Evolutionary conservation across 1,284 basidiomycete species (phyloP).

Genomic region (Volvariella surrecta): DNA sequence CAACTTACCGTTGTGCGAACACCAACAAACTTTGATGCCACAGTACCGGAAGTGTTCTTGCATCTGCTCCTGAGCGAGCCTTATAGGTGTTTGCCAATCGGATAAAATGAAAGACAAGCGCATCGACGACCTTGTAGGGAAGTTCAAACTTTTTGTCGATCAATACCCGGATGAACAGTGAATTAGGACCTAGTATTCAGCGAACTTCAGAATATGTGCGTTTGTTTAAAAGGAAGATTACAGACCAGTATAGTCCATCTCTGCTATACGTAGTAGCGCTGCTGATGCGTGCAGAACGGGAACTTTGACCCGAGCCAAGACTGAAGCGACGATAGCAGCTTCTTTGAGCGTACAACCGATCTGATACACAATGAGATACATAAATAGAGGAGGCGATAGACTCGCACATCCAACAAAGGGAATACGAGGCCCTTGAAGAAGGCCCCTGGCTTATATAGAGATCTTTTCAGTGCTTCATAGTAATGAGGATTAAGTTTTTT

Average conservation of each 20-base stretch:
- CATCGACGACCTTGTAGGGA: conserved; percentile 97
- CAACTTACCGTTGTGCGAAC: conserved; percentile 78
- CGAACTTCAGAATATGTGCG: not conserved
- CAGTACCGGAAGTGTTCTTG: conserved; percentile 83
- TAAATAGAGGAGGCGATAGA: conserved; percentile 8
- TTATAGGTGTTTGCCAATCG: conserved; percentile 89
- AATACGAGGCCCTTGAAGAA: conserved; percentile 99
- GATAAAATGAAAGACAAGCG: conserved; percentile 97
- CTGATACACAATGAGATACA: conserved; percentile 17
- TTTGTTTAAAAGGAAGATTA: not conserved
- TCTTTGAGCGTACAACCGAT: conserved; percentile 89
- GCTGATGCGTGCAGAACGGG: conserved; percentile 96
- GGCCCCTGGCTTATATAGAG: conserved; percentile 94
- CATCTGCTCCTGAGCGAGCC: conserved; percentile 52
- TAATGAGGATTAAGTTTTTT: conserved; percentile 92
- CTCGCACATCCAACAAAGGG: conserved; percentile 82
- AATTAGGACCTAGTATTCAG: conserved; percentile 70
- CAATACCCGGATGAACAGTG: conserved; percentile 93
- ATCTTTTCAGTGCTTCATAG: conserved; percentile 88
- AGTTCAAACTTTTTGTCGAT: conserved; percentile 98
- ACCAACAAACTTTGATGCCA: conserved; percentile 98
- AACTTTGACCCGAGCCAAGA: conserved; percentile 87
- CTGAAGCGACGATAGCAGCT: conserved; percentile 90
- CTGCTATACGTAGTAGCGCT: conserved; percentile 86
- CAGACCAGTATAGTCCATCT: conserved; percentile 91